phyloP scores from a whole-genome alignment of 1,284 basidiomycete species.

The Pseudozyma thailandica region DNA sequence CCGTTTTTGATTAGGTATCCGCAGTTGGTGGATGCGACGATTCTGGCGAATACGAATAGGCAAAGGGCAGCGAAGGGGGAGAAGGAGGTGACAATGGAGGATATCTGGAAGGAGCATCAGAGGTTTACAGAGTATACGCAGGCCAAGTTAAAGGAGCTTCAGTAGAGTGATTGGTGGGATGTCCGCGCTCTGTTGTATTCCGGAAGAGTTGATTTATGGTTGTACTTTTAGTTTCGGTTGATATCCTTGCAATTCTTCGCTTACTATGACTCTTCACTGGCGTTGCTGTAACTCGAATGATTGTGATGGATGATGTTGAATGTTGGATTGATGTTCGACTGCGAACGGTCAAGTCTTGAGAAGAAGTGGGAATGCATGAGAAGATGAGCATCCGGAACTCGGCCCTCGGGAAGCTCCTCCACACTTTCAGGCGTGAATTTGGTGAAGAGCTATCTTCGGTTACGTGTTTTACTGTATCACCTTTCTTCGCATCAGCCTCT shows the following conservation, averaged over 20 bases:
- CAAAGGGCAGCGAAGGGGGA: conserved; percentile 18
- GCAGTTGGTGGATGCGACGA: conserved; percentile 24
- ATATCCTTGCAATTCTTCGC: neutral
- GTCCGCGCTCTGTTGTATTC: neutral
- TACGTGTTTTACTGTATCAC: neutral
- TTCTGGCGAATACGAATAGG: conserved; percentile 37
- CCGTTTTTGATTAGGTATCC: conserved; percentile 53
- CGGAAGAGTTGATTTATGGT: neutral
- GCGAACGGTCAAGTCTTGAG: neutral
- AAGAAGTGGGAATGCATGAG: neutral
- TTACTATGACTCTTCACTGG: neutral
- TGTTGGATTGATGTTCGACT: too few species aligned
- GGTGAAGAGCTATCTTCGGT: neutral
- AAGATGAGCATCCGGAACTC: neutral
- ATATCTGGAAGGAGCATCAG: conserved; percentile 42
- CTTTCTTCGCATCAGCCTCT: neutral
- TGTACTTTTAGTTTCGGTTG: neutral
- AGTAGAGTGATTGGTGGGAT: neutral
- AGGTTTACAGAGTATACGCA: conserved; percentile 19
- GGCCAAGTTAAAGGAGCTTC: conserved; percentile 33
- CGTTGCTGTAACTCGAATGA: neutral
- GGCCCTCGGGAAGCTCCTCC: neutral
- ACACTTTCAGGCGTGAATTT: neutral
- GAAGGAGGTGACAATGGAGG: conserved; percentile 29
- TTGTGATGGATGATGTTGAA: neutral